Evolutionary conservation across 805 yeast genomes (phyloP).

Genomic region (Kluyveromyces wickerhamii): DNA sequence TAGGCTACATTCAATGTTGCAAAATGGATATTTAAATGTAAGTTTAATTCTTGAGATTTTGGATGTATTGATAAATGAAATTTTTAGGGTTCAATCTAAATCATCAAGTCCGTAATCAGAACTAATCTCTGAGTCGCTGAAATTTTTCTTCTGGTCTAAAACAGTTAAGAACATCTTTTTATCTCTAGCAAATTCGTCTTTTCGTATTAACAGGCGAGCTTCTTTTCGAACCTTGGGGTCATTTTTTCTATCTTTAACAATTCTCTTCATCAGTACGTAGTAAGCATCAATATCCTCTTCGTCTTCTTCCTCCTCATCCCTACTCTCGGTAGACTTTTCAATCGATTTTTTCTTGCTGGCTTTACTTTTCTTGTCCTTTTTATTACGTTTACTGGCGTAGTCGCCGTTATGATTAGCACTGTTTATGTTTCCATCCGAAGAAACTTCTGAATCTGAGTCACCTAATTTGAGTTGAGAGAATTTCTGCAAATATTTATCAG

Average conservation of each 20-base stretch:
- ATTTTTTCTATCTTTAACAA: not conserved
- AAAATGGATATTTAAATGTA: constrained; percentile 61
- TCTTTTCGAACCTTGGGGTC: constrained; percentile 2
- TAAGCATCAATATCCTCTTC: not conserved
- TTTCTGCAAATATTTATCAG: constrained; percentile 16
- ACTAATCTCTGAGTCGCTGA: not conserved
- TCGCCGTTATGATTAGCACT: too few relatives aligned
- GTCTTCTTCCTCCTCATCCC: not conserved
- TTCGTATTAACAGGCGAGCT: not conserved
- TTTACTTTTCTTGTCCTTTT: too few relatives aligned
- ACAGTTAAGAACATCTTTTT: constrained; percentile 5
- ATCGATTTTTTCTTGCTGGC: too few relatives aligned
- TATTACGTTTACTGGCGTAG: too few relatives aligned
- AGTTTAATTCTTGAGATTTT: constrained; percentile 52
- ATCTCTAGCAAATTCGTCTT: constrained; percentile 4
- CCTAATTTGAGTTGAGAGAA: constrained; percentile 3
- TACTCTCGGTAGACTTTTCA: too few relatives aligned
- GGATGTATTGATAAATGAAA: constrained; percentile 46
- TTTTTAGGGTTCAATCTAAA: constrained; percentile 3
- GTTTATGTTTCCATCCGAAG: too few relatives aligned
- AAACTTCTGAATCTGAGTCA: not conserved
- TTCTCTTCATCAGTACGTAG: not conserved
- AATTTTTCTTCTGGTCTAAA: not conserved
- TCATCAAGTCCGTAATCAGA: constrained; percentile 4
- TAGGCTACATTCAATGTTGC: constrained; percentile 57